Conservation (phyloP, 805 yeast genomes). For the Saturnispora diversa region DNA sequence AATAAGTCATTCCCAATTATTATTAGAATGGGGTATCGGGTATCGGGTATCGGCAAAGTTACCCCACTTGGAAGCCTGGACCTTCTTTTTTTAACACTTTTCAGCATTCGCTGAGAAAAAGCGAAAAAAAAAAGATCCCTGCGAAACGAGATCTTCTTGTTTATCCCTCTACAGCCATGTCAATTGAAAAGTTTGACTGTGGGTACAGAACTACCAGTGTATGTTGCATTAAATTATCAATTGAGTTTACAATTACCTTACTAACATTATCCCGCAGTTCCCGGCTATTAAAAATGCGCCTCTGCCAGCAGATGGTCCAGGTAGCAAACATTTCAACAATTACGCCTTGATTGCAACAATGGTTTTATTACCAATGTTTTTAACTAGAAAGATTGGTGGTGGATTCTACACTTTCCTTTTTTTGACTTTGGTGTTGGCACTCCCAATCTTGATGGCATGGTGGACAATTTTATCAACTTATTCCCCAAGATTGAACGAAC, state of each 20-base stretch:
- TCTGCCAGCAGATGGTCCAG: conserved; percentile 87
- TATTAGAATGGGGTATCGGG: conserved; percentile 1
- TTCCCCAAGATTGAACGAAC: conserved; percentile 76
- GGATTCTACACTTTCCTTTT: conserved; percentile 63
- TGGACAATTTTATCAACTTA: conserved; percentile 74
- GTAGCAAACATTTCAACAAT: conserved; percentile 69
- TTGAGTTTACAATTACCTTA: background rate
- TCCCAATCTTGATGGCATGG: conserved; percentile 73
- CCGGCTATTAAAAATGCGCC: conserved; percentile 83
- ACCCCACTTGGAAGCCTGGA: too few species aligned
- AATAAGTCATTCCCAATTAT: too few species aligned
- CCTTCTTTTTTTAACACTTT: background rate
- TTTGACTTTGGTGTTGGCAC: conserved; percentile 42
- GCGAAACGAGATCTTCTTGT: too few species aligned
- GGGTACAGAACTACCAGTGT: conserved; percentile 47
- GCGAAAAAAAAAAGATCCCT: too few species aligned
- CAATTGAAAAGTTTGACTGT: conserved; percentile 26
- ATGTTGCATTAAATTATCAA: conserved; percentile 18
- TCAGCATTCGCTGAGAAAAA: conserved; percentile 2
- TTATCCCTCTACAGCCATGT: too few species aligned
- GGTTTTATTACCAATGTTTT: conserved; percentile 50
- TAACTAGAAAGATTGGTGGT: conserved; percentile 59
- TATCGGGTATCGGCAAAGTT: background rate
- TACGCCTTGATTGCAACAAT: conserved; percentile 41
- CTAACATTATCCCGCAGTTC: conserved; percentile 21